phyloP scores from a whole-genome alignment of 352 stramenopile species.

The Phytopythium delawarense region DNA sequence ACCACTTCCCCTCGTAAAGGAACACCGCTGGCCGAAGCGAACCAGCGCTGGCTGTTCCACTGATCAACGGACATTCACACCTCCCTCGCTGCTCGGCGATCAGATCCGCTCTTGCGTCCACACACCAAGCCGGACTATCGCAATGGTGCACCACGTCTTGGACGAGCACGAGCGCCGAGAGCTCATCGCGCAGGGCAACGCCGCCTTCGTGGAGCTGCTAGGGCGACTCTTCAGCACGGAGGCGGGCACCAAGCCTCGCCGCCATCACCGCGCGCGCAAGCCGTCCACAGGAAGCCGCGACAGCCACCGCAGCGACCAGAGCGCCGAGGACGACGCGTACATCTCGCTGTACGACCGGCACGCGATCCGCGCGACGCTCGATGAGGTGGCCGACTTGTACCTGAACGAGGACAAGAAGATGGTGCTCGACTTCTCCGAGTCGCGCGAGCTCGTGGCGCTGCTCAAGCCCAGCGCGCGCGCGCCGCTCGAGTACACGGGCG shows the following conservation, averaged over 20 bases:
- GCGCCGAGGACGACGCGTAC: slow-evolving; percentile 17
- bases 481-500: slow-evolving; percentile 49
- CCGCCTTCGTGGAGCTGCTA: slow-evolving; percentile 41
- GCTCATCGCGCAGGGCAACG: slow-evolving; percentile 35
- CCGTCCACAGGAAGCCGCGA: neutral
- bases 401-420: slow-evolving; percentile 59
- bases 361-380: slow-evolving; percentile 56
- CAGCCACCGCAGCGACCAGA: neutral
- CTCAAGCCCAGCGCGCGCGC: slow-evolving; percentile 24
- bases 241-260: neutral
- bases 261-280: neutral
- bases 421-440: slow-evolving; percentile 74
- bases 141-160: slow-evolving; percentile 21
- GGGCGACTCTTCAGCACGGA: slow-evolving; percentile 30
- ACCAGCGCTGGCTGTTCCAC: slow-evolving; percentile 2
- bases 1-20: slow-evolving; percentile 1
- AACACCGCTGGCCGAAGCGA: neutral
- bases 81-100: neutral
- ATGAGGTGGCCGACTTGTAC: slow-evolving; percentile 64
- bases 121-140: neutral
- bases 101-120: slow-evolving; percentile 1
- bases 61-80: neutral
- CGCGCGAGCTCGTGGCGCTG: slow-evolving; percentile 45
- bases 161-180: slow-evolving; percentile 37
- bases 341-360: slow-evolving; percentile 52